Percentiles rank a stretch among this genome's conserved stretches.
Conservation (phyloP, 179 eudicot species). For the Silene coronaria region DNA sequence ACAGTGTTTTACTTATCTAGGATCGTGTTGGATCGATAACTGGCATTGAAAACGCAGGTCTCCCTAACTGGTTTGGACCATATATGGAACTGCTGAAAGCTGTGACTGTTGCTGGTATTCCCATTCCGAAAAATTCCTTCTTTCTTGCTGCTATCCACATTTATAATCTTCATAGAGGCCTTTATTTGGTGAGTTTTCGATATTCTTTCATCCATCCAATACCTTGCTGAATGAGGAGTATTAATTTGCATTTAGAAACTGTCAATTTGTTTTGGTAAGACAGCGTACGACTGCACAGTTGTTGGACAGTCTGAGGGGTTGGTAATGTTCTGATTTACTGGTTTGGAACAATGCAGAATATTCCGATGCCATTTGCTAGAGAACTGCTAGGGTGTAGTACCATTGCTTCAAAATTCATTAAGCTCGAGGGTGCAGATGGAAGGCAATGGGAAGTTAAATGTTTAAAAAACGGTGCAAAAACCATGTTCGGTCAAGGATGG, state of each 20-base stretch:
- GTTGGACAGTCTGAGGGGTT: too few species aligned
- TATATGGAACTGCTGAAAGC: not conserved
- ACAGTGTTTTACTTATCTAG: too few species aligned
- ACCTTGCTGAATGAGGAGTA: not conserved
- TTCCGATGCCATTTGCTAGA: slow-evolving; percentile 15
- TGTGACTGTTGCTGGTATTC: slow-evolving; percentile 4
- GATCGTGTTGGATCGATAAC: not conserved
- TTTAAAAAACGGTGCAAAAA: not conserved
- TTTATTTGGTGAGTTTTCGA: not conserved
- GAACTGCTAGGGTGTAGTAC: not conserved
- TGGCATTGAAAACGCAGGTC: not conserved
- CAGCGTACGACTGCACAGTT: too few species aligned
- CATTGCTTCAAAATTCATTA: not conserved
- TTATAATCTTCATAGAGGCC: not conserved
- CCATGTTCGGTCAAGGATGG: slow-evolving; percentile 20
- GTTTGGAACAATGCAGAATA: slow-evolving; percentile 9
- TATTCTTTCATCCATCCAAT: too few species aligned
- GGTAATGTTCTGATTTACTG: not conserved
- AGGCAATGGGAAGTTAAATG: slow-evolving; percentile 14
- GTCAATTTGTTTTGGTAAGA: too few species aligned
- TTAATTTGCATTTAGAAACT: too few species aligned
- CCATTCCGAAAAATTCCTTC: slow-evolving; percentile 8
- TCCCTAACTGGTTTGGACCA: not conserved
- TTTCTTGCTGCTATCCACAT: not conserved
- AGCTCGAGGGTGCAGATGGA: slow-evolving; percentile 13